Evolutionary conservation across 2,329 filamentous ascomycete species (phyloP), one percentile per base, ranked within the genome.

Genomic region (Elsinoe perseae): DNA sequence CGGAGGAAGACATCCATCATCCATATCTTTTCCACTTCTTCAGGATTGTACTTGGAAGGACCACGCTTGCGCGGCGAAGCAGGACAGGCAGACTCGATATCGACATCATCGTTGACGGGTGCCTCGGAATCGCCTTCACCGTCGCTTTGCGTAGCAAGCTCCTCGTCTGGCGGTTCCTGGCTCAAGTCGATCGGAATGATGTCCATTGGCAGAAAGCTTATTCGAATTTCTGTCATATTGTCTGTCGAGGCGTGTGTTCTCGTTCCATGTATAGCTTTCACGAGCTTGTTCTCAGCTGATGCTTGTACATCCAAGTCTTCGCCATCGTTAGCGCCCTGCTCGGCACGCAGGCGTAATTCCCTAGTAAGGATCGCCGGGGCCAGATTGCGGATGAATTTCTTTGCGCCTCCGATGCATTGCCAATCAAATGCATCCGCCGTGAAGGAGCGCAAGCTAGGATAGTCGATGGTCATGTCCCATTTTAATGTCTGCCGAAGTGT

Each of bases 341-440:
- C 57, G 2, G 66, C 70, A 43, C 69, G 65, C 59, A 76, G 58
- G 12, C 74, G 69, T 30, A 78, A 75, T 59, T 80, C 83, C 59
- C 80, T 81, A 12, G 83, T 76, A 2, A 97, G 74, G 1, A 97
- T 72, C 6, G 85, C 83, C 9, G 89, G 87, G 0, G 89, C 86
- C 9, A 97, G 73, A 25, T 87, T 85, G 12, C 85, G 81, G 25
- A 95, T 84, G 59, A 95, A 87, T 65, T 95, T 95, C 65, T 86
- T 81, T 14, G 91, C 90, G 0, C 91, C 92, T 52, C 79, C 79
- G 25, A 84, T 80, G 63, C 84, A 86, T 3, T 80, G 82, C 93
- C 93, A 98, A 58, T 91, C 89, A 62, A 98, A 95, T 0, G 85
- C 85, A 60, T 95, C 84, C 1, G 80, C 78, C 0, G 85, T 80